Conservation (phyloP, 352 stramenopile genomes). For the Salisapilia sapeloensis region DNA sequence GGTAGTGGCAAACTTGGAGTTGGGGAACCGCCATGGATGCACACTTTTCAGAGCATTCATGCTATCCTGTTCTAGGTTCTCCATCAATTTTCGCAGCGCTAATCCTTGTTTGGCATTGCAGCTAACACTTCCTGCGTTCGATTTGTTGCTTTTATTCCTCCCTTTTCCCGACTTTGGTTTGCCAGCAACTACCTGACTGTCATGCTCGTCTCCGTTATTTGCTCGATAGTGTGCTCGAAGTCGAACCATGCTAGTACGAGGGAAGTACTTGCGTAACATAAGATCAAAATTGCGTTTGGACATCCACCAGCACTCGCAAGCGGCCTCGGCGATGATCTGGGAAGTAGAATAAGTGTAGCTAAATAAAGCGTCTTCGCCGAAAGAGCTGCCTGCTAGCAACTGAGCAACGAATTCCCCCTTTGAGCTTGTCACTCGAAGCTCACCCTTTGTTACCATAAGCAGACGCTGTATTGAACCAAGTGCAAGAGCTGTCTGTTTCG, state of each 20-base stretch:
- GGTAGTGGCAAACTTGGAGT: slow-evolving; percentile 4
- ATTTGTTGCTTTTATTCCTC: background rate
- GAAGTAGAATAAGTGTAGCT: background rate
- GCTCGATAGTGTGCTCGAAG: slow-evolving; percentile 9
- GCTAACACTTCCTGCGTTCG: slow-evolving; percentile 1
- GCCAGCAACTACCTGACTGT: slow-evolving; percentile 12
- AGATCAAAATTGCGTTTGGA: slow-evolving; percentile 4
- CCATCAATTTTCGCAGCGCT: slow-evolving; percentile 7
- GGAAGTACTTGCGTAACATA: slow-evolving; percentile 30
- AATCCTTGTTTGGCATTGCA: slow-evolving; percentile 1
- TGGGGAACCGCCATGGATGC: slow-evolving; percentile 5
- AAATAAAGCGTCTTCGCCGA: slow-evolving; percentile 7
- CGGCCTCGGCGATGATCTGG: slow-evolving; percentile 6
- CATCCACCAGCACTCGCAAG: slow-evolving; percentile 11
- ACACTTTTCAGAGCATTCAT: background rate
- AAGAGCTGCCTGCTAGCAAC: slow-evolving; percentile 6
- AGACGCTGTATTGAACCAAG: slow-evolving; percentile 8
- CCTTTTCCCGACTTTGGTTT: slow-evolving; percentile 19
- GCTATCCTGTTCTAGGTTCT: slow-evolving; percentile 1
- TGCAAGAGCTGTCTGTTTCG: slow-evolving; percentile 4
- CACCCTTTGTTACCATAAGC: slow-evolving; percentile 9
- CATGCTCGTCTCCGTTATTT: slow-evolving; percentile 12
- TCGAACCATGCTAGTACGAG: slow-evolving; percentile 25
- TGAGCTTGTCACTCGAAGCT: slow-evolving; percentile 6
- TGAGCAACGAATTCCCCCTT: slow-evolving; percentile 1